Conservation (phyloP, 2,329 filamentous ascomycete genomes). For the Cladosporium velox region DNA sequence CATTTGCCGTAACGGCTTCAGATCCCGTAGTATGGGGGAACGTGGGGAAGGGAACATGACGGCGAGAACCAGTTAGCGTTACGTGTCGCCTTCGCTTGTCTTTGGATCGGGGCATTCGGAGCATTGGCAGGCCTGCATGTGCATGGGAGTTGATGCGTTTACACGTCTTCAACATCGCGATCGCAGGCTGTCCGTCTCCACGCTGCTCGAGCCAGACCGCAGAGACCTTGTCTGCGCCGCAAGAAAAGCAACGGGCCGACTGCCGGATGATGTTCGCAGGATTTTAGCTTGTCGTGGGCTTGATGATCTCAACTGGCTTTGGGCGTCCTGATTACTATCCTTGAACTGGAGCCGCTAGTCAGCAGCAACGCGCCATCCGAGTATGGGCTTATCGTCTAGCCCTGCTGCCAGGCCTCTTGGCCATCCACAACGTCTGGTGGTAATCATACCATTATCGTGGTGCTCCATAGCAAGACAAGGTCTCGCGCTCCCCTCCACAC, state of each 20-base stretch:
- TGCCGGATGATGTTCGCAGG: slow-evolving; percentile 10
- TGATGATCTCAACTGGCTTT: neutral
- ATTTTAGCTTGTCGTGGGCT: slow-evolving; percentile 5
- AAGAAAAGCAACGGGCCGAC: slow-evolving; percentile 2
- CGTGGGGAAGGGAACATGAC: neutral
- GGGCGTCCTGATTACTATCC: slow-evolving; percentile 3
- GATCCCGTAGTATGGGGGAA: slow-evolving; percentile 4
- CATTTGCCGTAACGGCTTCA: neutral
- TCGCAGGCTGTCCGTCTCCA: neutral
- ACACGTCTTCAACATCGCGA: slow-evolving; percentile 9
- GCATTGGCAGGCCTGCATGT: slow-evolving; percentile 2
- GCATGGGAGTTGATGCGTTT: neutral
- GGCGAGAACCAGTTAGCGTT: neutral
- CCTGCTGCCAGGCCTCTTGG: neutral
- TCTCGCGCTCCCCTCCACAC: slow-evolving; percentile 15
- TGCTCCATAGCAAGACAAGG: neutral
- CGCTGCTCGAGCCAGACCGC: slow-evolving; percentile 7
- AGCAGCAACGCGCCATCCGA: neutral
- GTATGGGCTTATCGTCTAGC: slow-evolving; percentile 4
- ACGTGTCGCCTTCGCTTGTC: neutral
- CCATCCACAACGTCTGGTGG: neutral
- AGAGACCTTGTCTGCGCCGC: neutral
- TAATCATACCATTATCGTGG: neutral
- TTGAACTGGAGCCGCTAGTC: slow-evolving; percentile 6
- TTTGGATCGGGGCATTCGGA: neutral